A percentile compares a stretch with the other conserved stretches of the same genome.
Conservation (phyloP, 208 protist genomes). For the Crithidia sp. region DNA sequence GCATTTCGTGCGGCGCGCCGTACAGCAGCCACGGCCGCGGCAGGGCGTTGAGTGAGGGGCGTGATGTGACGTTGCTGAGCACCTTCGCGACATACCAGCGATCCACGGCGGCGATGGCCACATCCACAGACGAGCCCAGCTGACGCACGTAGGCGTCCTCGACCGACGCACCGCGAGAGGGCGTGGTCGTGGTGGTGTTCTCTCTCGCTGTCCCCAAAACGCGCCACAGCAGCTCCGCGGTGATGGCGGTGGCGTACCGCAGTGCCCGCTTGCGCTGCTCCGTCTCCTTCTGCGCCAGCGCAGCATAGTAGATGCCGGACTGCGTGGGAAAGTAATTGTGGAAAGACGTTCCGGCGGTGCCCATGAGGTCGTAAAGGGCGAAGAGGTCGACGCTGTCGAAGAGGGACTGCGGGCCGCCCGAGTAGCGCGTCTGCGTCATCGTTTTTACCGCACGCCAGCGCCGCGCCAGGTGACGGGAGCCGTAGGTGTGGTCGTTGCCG, state of each 20-base stretch:
- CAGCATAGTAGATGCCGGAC: conserved; percentile 51
- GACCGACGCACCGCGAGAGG: background rate
- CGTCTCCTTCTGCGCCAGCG: conserved; percentile 45
- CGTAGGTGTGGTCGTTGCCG: conserved; percentile 91
- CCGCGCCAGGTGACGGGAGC: conserved; percentile 83
- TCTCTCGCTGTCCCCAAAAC: background rate
- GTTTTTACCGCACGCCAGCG: conserved; percentile 33
- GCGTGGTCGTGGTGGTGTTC: background rate
- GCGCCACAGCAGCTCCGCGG: conserved; percentile 28
- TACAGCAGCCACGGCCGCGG: conserved; percentile 52
- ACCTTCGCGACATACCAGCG: conserved; percentile 1
- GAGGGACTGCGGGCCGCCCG: conserved; percentile 33
- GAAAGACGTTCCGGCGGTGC: conserved; percentile 51
- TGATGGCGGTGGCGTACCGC: conserved; percentile 14
- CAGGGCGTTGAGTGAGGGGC: conserved; percentile 15
- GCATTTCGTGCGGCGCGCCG: conserved; percentile 51
- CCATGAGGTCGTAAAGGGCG: conserved; percentile 88
- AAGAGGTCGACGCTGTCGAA: conserved; percentile 72
- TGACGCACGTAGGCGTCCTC: conserved; percentile 20
- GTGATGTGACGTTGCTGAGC: conserved; percentile 1
- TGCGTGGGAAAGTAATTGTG: conserved; percentile 71
- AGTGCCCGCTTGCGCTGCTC: conserved; percentile 24
- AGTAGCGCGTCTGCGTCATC: conserved; percentile 33
- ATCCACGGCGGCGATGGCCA: conserved; percentile 15
- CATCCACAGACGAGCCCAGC: conserved; percentile 16